Base-by-base conservation (phyloP, 805 yeast genomes). In the Metschnikowia anglica region DNA sequence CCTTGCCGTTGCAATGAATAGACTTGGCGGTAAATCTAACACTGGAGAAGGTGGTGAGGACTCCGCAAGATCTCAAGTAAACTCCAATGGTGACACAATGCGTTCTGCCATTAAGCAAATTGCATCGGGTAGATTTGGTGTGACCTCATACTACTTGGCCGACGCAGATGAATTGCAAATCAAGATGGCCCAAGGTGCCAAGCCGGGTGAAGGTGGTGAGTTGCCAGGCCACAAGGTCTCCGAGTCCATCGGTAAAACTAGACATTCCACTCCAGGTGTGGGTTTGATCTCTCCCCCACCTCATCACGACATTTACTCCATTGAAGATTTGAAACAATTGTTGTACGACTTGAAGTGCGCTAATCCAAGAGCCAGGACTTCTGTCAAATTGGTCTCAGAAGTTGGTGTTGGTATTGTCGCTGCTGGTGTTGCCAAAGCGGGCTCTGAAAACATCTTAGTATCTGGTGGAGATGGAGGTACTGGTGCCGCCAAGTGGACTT, bases 41-140 rank as follows among this genome's bases (percentile, higher is more conserved):
- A 90, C 98, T 49, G 99, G 99, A 73, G 99, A 91, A 74, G 99
- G 99, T 75, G 99, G 99, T 74, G 99, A 91, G 68, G 98, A 91
- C 61, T 80, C 93, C 37, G 96, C 90, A 61, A 79, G 97, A 56
- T 86, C 96, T 5, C 72, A 76, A 39, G 85, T 84, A 16, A 77
- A 79, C 48, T 83, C 79, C 38, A 87, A 87, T 56, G 98, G 98
- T 59, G 98, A 93, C 65, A 88, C 98, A 7, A 93, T 91, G 96
- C 81, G 98, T 67, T 90, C 98, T n/a, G 88, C 98, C 19, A 91
- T 91, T 64, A 91, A 91, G 72, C 99, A 91, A 71, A 85, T 91
- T 64, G 99, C 99, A 12, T 88, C 97, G 34, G 97, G 97, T 55
- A 80, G 99, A 68, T 91, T 91, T 60, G 99, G 99, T 74, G 99